Evolutionary conservation across 2,329 filamentous ascomycete species (phyloP).

Genomic region (Claviceps pazoutovae): DNA sequence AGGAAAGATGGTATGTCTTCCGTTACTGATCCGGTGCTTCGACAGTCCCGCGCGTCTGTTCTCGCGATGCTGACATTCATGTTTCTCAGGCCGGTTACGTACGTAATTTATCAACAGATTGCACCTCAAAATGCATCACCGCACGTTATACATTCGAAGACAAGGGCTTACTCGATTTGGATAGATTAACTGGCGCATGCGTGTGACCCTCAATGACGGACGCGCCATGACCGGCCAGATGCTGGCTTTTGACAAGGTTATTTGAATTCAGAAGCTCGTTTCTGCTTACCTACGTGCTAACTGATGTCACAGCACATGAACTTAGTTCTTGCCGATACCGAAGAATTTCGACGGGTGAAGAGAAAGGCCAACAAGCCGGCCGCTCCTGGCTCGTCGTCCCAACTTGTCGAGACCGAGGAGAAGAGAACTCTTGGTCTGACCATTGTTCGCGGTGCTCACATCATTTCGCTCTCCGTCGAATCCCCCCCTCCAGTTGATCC

Average conservation of each 20-base stretch:
- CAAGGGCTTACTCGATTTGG: conserved; percentile 3
- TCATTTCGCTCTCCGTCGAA: conserved; percentile 89
- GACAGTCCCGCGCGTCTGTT: conserved; percentile 6
- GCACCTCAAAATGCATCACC: not conserved
- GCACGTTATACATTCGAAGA: conserved; percentile 16
- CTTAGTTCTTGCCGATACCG: conserved; percentile 92
- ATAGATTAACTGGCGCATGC: conserved; percentile 99
- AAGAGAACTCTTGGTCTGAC: conserved; percentile 93
- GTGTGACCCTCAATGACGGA: conserved; percentile 86
- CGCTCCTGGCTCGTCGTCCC: conserved; percentile 44
- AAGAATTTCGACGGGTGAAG: conserved; percentile 90
- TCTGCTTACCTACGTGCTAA: not conserved
- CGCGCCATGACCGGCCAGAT: conserved; percentile 96
- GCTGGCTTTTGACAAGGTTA: conserved; percentile 94
- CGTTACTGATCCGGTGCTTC: conserved; percentile 24
- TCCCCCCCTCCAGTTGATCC: conserved; percentile 91
- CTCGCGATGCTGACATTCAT: conserved; percentile 47
- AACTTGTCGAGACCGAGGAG: conserved; percentile 79
- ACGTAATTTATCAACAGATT: conserved; percentile 25
- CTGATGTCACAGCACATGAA: conserved; percentile 75
- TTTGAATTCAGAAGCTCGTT: conserved; percentile 1
- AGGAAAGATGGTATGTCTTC: conserved; percentile 86
- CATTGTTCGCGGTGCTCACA: conserved; percentile 87
- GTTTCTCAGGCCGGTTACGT: conserved; percentile 54
- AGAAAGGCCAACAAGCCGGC: conserved; percentile 63